Percentiles rank a stretch among this genome's conserved stretches.
Conservation (phyloP, 306 rosid species). For the Gillenia trifoliata region DNA sequence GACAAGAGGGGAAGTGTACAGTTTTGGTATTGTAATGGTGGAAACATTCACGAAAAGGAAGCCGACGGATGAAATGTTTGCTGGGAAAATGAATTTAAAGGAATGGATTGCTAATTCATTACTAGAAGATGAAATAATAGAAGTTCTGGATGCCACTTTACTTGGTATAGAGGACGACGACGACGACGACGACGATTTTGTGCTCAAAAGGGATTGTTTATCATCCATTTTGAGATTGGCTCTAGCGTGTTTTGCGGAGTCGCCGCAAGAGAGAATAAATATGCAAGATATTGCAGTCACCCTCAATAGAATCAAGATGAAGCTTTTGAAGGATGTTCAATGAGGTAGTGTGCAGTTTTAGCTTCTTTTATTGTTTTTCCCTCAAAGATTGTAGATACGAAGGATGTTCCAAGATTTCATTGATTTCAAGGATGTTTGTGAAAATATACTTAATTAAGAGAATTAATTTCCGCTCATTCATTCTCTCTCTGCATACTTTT, state of each 20-base stretch:
- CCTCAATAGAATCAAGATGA: slow-evolving; percentile 6
- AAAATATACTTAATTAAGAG: too few species aligned
- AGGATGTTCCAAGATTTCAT: too few species aligned
- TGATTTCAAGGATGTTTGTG: too few species aligned
- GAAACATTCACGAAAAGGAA: slow-evolving; percentile 40
- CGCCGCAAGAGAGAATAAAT: neutral
- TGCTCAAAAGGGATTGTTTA: neutral
- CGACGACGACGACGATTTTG: too few species aligned
- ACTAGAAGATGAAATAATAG: neutral
- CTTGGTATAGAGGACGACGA: neutral
- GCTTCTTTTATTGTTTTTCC: neutral
- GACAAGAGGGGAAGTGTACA: slow-evolving; percentile 32
- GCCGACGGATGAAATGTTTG: slow-evolving; percentile 36
- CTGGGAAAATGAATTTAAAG: neutral
- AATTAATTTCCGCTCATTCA: too few species aligned
- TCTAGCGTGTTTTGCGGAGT: slow-evolving; percentile 4
- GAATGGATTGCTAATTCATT: slow-evolving; percentile 18
- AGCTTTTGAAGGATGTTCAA: neutral
- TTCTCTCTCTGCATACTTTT: too few species aligned
- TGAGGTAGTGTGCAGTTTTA: neutral
- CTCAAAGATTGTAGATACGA: neutral
- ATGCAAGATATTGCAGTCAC: neutral
- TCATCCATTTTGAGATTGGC: slow-evolving; percentile 17
- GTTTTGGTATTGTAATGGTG: slow-evolving; percentile 39
- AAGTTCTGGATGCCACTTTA: slow-evolving; percentile 8